These are phyloP conservation scores for Fusarium marasasianum DNA, from an alignment of 2,329 filamentous ascomycete species.

Conservation along the genomic window DNA sequence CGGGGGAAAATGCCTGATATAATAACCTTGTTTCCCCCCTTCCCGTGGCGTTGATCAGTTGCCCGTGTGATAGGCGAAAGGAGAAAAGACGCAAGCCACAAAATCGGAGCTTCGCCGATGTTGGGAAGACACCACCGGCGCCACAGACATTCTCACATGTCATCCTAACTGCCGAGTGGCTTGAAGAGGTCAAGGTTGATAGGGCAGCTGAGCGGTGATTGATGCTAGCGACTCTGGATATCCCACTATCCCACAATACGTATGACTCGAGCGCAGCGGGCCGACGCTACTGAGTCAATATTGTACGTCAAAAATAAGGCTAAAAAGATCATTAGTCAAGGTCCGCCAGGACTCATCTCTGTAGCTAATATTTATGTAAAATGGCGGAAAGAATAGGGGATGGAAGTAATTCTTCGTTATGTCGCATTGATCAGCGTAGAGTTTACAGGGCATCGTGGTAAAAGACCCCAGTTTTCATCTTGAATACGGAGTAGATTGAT, in stretches of 20 bases:
- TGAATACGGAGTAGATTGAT: neutral
- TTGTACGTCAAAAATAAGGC: neutral
- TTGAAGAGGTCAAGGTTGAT: neutral
- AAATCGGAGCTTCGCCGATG: neutral
- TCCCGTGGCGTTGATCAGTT: neutral
- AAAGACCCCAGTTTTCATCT: neutral
- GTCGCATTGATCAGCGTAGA: neutral
- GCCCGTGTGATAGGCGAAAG: neutral
- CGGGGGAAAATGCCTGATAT: neutral
- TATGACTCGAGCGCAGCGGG: neutral
- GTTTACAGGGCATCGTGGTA: neutral
- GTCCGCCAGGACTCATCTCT: rapidly evolving
- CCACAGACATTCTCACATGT: neutral
- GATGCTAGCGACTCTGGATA: neutral
- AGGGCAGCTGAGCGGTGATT: neutral
- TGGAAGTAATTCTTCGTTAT: rapidly evolving
- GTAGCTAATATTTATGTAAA: neutral
- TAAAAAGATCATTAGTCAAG: neutral
- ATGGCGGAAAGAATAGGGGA: neutral
- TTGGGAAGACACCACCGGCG: neutral
- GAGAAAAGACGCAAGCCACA: neutral
- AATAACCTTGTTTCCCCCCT: neutral
- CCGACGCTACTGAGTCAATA: neutral
- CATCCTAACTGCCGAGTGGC: neutral
- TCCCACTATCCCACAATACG: neutral